phyloP scores from a whole-genome alignment of 306 rosid genomes.

The Citrullus mucosospermus region DNA sequence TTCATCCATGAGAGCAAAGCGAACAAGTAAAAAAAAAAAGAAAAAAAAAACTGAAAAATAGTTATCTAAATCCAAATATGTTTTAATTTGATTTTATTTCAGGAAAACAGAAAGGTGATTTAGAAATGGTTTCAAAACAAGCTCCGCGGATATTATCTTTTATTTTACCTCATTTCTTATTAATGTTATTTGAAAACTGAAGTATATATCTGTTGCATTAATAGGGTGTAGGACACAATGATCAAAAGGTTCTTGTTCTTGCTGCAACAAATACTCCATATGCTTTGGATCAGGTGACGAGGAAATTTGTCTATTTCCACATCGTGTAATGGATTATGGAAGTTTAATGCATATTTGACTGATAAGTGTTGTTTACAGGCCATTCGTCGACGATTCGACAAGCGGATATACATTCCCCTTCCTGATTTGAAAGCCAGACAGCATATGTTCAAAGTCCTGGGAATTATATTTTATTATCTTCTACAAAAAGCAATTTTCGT shows the following conservation, averaged over 20 bases:
- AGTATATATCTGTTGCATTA: slow-evolving; percentile 8
- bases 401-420: slow-evolving; percentile 96
- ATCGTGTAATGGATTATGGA: slow-evolving; percentile 2
- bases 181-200: neutral
- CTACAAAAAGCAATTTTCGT: neutral
- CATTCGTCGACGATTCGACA: slow-evolving; percentile 93
- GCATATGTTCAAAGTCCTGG: slow-evolving; percentile 83
- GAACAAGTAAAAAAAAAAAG: neutral
- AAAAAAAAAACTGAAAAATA: neutral
- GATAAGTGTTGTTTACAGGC: slow-evolving; percentile 50
- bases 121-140: neutral
- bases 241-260: slow-evolving; percentile 96
- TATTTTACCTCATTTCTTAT: neutral
- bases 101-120: neutral
- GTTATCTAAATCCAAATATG: neutral
- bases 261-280: slow-evolving; percentile 99
- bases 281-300: slow-evolving; percentile 84
- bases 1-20: neutral
- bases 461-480: slow-evolving; percentile 9
- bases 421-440: slow-evolving; percentile 94
- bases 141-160: neutral
- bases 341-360: slow-evolving; percentile 13
- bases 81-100: neutral
- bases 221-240: slow-evolving; percentile 94
- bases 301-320: slow-evolving; percentile 2